Evolutionary conservation across 495 filamentous ascomycete genomes (phyloP).

Genomic region (Podospora sp.): DNA sequence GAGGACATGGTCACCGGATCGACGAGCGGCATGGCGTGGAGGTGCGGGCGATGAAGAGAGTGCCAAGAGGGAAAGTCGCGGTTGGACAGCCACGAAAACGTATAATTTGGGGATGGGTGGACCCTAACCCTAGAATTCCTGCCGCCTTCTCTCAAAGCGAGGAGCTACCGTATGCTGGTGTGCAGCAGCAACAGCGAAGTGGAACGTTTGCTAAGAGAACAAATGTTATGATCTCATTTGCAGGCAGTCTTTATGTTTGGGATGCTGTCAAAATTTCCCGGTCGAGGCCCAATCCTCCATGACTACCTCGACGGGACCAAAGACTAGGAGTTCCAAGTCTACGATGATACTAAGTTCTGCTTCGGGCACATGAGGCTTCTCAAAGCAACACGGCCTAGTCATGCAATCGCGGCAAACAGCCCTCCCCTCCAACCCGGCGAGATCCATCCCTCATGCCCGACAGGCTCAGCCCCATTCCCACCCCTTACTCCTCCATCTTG

Average conservation of each 20-base stretch:
- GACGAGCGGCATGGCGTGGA: conserved; percentile 34
- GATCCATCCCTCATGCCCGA: background rate
- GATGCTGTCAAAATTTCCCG: too few species aligned
- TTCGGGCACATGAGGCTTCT: too few species aligned
- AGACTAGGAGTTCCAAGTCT: too few species aligned
- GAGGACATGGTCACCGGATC: conserved; percentile 39
- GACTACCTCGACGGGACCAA: too few species aligned
- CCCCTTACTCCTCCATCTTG: conserved; percentile 27
- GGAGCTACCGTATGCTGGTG: background rate
- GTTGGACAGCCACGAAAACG: conserved; percentile 7
- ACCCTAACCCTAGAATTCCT: conserved; percentile 31
- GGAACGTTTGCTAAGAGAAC: too few species aligned
- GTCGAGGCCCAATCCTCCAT: too few species aligned
- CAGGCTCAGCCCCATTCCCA: background rate
- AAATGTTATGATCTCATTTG: too few species aligned
- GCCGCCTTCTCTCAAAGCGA: too few species aligned
- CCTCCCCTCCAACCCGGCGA: background rate
- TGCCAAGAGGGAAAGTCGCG: background rate
- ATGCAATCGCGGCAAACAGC: background rate
- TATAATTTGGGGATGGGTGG: conserved; percentile 7
- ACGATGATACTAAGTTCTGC: too few species aligned
- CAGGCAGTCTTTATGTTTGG: too few species aligned
- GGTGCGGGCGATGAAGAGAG: conserved; percentile 7
- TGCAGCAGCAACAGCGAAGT: background rate
- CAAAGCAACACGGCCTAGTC: too few species aligned